A percentile compares a stretch with the other conserved stretches of the same genome.
Conservation (phyloP, 2,329 filamentous ascomycete genomes). For the Huntiella savannae region DNA sequence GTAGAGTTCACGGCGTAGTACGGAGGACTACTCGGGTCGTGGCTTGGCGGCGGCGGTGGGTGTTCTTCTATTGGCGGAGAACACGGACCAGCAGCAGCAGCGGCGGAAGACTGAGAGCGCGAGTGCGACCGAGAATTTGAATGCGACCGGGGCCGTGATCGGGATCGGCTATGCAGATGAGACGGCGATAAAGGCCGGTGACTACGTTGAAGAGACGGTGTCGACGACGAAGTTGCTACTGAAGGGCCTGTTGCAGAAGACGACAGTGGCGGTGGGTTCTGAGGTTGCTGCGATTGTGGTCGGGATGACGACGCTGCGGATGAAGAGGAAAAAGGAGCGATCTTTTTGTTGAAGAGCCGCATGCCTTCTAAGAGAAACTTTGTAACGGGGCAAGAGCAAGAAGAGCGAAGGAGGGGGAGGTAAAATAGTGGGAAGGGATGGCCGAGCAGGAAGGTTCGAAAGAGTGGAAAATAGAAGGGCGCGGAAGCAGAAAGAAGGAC, state of each 20-base stretch:
- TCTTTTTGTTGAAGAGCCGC: constrained; percentile 11
- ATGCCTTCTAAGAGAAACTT: constrained; percentile 12
- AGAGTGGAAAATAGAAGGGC: constrained; percentile 14
- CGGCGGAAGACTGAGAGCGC: constrained; percentile 1
- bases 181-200: constrained; percentile 3
- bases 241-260: not conserved
- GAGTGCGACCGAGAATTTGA: constrained; percentile 2
- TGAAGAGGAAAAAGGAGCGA: constrained; percentile 10
- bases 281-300: constrained; percentile 2
- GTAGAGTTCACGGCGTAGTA: not conserved
- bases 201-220: not conserved
- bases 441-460: constrained; percentile 11
- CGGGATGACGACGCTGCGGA: constrained; percentile 7
- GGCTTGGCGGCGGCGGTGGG: constrained; percentile 3
- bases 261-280: not conserved
- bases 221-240: not conserved
- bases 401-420: constrained; percentile 2
- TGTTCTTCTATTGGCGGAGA: not conserved
- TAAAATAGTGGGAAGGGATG: constrained; percentile 4
- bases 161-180: not conserved
- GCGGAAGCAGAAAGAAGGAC: constrained; percentile 9
- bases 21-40: constrained; percentile 1
- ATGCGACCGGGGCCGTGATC: constrained; percentile 3
- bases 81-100: not conserved
- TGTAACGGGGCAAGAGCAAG: constrained; percentile 8